Percentiles rank a stretch among this genome's conserved stretches.
phyloP scores from a whole-genome alignment of 129 eudicot genomes.

The Gnaphalium uliginosum region DNA sequence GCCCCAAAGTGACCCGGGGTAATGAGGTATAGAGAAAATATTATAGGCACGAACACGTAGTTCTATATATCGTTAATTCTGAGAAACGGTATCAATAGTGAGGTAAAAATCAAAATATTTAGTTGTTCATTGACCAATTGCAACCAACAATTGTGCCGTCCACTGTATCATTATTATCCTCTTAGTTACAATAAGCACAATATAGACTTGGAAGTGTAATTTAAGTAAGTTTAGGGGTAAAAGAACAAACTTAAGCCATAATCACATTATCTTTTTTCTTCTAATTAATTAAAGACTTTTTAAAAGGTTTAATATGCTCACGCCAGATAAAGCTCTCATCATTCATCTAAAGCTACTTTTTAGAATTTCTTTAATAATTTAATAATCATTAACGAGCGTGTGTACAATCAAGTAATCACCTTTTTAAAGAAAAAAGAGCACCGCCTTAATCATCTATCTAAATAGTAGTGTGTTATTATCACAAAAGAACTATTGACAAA shows the following conservation, averaged over 20 bases:
- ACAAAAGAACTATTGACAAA: background rate
- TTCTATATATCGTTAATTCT: too few species aligned
- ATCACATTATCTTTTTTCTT: constrained; percentile 22
- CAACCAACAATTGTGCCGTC: too few species aligned
- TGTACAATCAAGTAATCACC: constrained; percentile 13
- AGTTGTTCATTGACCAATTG: too few species aligned
- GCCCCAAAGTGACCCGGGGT: too few species aligned
- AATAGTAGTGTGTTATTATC: background rate
- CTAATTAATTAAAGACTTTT: constrained; percentile 14
- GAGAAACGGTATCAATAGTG: too few species aligned
- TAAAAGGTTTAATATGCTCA: constrained; percentile 27
- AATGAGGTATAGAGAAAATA: too few species aligned
- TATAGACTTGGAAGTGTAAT: background rate
- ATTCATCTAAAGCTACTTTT: constrained; percentile 15
- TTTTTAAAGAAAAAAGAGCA: background rate
- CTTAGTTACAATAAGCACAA: background rate
- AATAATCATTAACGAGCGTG: constrained; percentile 24
- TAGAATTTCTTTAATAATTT: background rate
- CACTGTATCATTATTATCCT: too few species aligned
- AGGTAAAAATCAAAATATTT: too few species aligned
- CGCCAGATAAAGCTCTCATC: constrained; percentile 25
- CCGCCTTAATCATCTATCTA: too few species aligned
- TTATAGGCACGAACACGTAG: too few species aligned
- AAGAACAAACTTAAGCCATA: background rate
- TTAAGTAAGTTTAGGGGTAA: constrained; percentile 10